Base-by-base conservation (phyloP, 2,329 filamentous ascomycete species). In the Trichoderma hamatum region DNA sequence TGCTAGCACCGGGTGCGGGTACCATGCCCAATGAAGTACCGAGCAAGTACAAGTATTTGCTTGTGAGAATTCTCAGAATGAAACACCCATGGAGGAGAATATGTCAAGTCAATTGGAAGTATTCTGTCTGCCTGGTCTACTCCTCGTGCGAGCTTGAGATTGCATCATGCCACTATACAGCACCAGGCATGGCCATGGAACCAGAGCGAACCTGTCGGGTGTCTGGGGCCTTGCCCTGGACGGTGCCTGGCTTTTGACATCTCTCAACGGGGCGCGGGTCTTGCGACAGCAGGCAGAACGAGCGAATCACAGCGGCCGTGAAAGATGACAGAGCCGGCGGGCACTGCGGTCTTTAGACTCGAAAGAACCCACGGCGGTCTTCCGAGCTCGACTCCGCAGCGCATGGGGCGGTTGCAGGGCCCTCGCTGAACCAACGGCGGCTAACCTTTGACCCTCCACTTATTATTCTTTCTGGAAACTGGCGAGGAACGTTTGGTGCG, bases 381-480 rank as follows among this genome's bases (percentile, higher is more conserved):
- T 58, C 28, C 28, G 36, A 49, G 16, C 36, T 10, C 26, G 19
- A 32, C 52, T 56, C 52, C 52, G 36, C n/a, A 58, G 24, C 13
- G 51, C 52, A 66, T 34, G 63, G 63, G 34, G 19, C 26, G 24
- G 36, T 32, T 66, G 52, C 52, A 58, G 51, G 62, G 62, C 54
- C 54, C 28, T 66, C n/a, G 36, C 63, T 49, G 63, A 16, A 34
- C 63, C 63, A 66, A 58, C 63, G 63, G 63, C 63, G 46, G 51
- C 63, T 66, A 66, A 26, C 34, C 52, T 58, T 19, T 43, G 2
- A 26, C 52, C 52, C 63, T 66, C 63, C 52, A 49, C 36, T 49
- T 66, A 14, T 34, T 58, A 49, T 66, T 66, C 39, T 66, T 66
- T 66, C 63, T 66, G 63, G 63, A 66, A 66, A 34, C 63, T 54